A percentile compares a stretch with the other conserved stretches of the same genome.
Evolutionary conservation across 495 filamentous ascomycete genomes (phyloP).

Genomic region (Penicillium parvum): DNA sequence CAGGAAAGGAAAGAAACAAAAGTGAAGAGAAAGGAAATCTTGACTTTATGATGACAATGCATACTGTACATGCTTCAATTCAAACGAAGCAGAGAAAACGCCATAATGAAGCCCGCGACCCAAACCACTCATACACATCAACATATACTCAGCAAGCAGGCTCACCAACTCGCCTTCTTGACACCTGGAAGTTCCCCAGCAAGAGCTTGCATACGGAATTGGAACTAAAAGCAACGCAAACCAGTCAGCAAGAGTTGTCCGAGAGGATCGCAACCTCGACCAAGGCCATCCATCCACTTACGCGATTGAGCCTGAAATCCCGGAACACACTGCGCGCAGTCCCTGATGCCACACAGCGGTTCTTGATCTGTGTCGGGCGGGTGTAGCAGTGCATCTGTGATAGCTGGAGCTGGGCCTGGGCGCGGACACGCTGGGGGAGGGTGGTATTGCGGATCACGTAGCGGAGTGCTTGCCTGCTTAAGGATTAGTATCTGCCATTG

Average conservation of each 20-base stretch:
- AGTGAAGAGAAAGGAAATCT: constrained; percentile 2
- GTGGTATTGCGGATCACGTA: constrained; percentile 91
- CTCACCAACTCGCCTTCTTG: constrained; percentile 90
- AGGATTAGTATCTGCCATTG: too few species aligned
- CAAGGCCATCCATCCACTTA: constrained; percentile 47
- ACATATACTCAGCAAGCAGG: constrained; percentile 3
- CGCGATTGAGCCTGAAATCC: constrained; percentile 86
- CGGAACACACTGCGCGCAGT: constrained; percentile 79
- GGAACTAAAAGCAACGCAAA: constrained; percentile 64
- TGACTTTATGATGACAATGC: constrained; percentile 11
- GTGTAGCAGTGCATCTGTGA: constrained; percentile 95
- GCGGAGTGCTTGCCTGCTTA: constrained; percentile 93
- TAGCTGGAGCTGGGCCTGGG: constrained; percentile 86
- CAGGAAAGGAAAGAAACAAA: not conserved
- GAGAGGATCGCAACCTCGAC: not conserved
- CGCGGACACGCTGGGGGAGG: constrained; percentile 73
- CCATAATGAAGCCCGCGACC: constrained; percentile 25
- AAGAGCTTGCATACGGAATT: constrained; percentile 85
- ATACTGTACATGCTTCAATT: constrained; percentile 36
- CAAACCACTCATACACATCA: constrained; percentile 13
- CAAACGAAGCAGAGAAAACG: constrained; percentile 28
- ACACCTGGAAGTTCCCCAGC: constrained; percentile 89
- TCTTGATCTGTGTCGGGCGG: constrained; percentile 84
- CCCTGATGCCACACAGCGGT: constrained; percentile 85
- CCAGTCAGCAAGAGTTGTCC: not conserved